Conservation (phyloP, 805 yeast genomes). For the Pichia sporocuriosa region DNA sequence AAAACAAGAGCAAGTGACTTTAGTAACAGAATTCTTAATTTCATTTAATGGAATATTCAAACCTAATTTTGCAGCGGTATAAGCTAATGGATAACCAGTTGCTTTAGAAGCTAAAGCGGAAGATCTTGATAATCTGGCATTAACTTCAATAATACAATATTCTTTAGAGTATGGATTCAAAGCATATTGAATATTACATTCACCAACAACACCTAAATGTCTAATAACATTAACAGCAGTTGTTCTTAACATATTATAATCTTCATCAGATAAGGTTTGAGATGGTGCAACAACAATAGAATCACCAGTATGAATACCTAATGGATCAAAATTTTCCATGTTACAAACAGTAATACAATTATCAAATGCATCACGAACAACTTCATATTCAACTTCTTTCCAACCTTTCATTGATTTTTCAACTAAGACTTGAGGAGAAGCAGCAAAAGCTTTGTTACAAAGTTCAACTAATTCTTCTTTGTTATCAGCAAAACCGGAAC, state of each 20-base stretch:
- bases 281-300: slow-evolving; percentile 99
- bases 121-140: slow-evolving; percentile 94
- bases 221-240: slow-evolving; percentile 96
- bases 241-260: slow-evolving; percentile 94
- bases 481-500: slow-evolving; percentile 94
- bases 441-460: slow-evolving; percentile 88
- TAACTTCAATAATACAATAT: slow-evolving; percentile 95
- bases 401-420: slow-evolving; percentile 98
- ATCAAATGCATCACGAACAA: slow-evolving; percentile 93
- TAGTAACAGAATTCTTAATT: slow-evolving; percentile 87
- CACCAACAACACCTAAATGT: slow-evolving; percentile 98
- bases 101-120: slow-evolving; percentile 99
- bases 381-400: slow-evolving; percentile 98
- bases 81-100: slow-evolving; percentile 96
- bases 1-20: slow-evolving; percentile 90
- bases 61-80: slow-evolving; percentile 96
- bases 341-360: slow-evolving; percentile 98
- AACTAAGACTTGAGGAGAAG: slow-evolving; percentile 92
- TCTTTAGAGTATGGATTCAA: slow-evolving; percentile 89
- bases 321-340: slow-evolving; percentile 98
- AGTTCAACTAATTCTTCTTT: slow-evolving; percentile 74
- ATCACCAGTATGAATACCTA: slow-evolving; percentile 98
- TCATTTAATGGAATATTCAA: slow-evolving; percentile 87
- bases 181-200: slow-evolving; percentile 97
- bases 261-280: slow-evolving; percentile 94